Evolutionary conservation across 495 filamentous ascomycete genomes (phyloP).

Genomic region (Aspergillus campestris): DNA sequence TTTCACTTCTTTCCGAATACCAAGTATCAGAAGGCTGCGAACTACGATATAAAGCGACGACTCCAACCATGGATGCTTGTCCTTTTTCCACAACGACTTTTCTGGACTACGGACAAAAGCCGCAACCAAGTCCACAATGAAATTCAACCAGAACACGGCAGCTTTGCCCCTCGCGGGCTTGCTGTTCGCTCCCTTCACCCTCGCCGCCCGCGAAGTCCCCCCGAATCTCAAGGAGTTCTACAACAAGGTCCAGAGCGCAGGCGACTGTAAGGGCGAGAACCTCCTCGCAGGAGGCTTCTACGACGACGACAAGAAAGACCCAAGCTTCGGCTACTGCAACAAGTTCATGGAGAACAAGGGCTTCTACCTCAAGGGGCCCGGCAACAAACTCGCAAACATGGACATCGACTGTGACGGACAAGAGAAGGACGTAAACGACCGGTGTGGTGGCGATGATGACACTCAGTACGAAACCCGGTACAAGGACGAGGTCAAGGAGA

Average conservation of each 20-base stretch:
- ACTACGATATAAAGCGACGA: too few species aligned
- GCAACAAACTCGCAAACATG: constrained; percentile 36
- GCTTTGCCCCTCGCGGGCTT: too few species aligned
- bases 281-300: constrained; percentile 17
- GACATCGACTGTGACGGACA: constrained; percentile 62
- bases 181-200: not conserved
- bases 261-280: constrained; percentile 7
- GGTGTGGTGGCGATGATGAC: constrained; percentile 37
- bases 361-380: constrained; percentile 21
- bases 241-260: constrained; percentile 1
- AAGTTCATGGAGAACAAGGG: constrained; percentile 5
- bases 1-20: too few species aligned
- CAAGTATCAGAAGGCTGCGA: too few species aligned
- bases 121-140: too few species aligned
- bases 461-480: constrained; percentile 49
- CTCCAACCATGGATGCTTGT: too few species aligned
- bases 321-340: constrained; percentile 19
- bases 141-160: too few species aligned
- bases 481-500: constrained; percentile 31
- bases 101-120: too few species aligned
- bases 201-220: not conserved
- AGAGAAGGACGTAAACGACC: constrained; percentile 34
- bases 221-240: constrained; percentile 13
- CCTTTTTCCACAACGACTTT: too few species aligned
- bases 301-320: constrained; percentile 11